A percentile compares a stretch with the other conserved stretches of the same genome.
Conservation (phyloP, 1,139 yeast genomes). For the Chernovozyma sophiae-reginae region DNA sequence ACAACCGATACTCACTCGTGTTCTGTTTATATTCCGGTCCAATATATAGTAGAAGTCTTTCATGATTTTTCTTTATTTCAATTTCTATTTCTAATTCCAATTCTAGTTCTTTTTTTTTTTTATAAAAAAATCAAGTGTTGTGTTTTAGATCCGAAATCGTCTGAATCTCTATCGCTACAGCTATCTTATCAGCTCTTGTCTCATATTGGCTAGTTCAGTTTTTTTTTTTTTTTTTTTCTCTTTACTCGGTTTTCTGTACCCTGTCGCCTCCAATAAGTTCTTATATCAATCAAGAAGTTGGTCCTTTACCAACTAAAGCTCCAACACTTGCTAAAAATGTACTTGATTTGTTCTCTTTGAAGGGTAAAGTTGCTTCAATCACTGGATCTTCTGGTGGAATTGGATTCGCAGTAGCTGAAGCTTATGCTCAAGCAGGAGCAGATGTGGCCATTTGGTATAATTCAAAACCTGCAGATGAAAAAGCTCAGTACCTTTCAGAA, state of each 20-base stretch:
- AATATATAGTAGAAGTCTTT: no score
- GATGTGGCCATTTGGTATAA: conserved; percentile 78
- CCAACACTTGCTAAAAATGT: conserved; percentile 29
- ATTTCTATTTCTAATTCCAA: no score
- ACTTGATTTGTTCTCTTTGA: conserved; percentile 57
- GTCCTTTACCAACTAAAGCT: conserved; percentile 25
- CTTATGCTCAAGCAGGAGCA: conserved; percentile 88
- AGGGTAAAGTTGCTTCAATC: conserved; percentile 83
- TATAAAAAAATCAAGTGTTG: no score
- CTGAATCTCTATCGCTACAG: background rate
- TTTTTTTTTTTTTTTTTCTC: background rate
- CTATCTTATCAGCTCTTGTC: background rate
- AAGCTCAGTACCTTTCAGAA: conserved; percentile 53
- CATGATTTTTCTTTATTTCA: no score
- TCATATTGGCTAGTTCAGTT: background rate
- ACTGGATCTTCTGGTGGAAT: conserved; percentile 88
- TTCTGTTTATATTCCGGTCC: no score
- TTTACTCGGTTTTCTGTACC: background rate
- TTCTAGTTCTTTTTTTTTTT: no score
- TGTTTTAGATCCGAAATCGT: no score
- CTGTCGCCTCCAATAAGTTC: conserved; percentile 9
- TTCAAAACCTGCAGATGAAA: conserved; percentile 51
- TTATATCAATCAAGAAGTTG: conserved; percentile 21
- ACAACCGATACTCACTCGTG: no score
- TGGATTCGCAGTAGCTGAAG: conserved; percentile 80